Conservation (phyloP, 495 filamentous ascomycete species). For the Bombardia bombarda region DNA sequence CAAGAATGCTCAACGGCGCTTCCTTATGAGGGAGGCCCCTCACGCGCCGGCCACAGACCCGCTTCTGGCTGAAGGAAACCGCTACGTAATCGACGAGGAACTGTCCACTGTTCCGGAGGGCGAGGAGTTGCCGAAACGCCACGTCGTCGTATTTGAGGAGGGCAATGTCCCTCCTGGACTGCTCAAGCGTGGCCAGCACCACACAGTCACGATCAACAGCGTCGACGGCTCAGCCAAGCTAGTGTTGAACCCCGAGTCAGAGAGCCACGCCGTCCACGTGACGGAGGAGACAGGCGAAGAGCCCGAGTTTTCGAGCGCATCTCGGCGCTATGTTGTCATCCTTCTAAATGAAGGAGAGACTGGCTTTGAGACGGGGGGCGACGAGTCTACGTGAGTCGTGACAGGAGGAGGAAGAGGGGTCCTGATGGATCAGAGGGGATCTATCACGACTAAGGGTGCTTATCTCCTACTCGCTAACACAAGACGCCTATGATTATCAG, state of each 20-base stretch:
- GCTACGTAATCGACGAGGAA: slow-evolving; percentile 21
- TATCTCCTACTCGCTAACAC: too few relatives aligned
- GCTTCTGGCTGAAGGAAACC: slow-evolving; percentile 20
- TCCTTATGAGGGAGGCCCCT: slow-evolving; percentile 21
- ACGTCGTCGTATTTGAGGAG: slow-evolving; percentile 24
- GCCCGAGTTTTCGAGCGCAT: slow-evolving; percentile 6
- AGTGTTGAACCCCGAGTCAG: slow-evolving; percentile 6
- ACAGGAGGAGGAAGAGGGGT: too few relatives aligned
- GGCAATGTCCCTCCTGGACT: slow-evolving; percentile 17
- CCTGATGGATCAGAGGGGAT: too few relatives aligned
- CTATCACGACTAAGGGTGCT: too few relatives aligned
- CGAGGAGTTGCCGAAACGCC: slow-evolving; percentile 8
- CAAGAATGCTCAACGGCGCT: slow-evolving; percentile 13
- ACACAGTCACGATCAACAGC: slow-evolving; percentile 22
- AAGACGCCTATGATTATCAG: too few relatives aligned
- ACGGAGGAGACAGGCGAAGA: slow-evolving; percentile 15
- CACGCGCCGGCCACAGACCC: slow-evolving; percentile 22
- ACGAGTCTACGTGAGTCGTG: neutral
- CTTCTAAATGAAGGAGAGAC: slow-evolving; percentile 15
- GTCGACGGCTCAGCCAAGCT: slow-evolving; percentile 17
- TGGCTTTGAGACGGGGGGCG: neutral
- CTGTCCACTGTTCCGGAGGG: slow-evolving; percentile 1
- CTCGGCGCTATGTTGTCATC: slow-evolving; percentile 22
- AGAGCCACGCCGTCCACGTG: slow-evolving; percentile 16
- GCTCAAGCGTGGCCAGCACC: slow-evolving; percentile 15